phyloP scores from a whole-genome alignment of 1,284 basidiomycete species.

The Boletus calvinii region DNA sequence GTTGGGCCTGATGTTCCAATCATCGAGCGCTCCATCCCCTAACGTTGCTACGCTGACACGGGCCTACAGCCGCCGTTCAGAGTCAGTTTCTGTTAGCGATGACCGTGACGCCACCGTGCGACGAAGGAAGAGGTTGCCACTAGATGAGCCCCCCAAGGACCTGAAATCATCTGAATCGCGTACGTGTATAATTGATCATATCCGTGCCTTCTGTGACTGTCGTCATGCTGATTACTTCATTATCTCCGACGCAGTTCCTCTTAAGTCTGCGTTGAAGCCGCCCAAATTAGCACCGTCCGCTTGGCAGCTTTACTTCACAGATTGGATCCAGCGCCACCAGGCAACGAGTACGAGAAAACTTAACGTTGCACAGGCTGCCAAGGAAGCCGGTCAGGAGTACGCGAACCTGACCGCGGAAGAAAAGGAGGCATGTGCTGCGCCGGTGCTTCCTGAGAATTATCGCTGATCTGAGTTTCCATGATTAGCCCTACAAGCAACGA shows the following conservation, averaged over 20 bases:
- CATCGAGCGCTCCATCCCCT: constrained; percentile 63
- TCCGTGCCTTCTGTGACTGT: constrained; percentile 32
- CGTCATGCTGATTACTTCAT: constrained; percentile 26
- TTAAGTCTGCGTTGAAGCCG: constrained; percentile 74
- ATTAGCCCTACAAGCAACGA: constrained; percentile 77
- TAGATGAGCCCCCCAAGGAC: constrained; percentile 43
- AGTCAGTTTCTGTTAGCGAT: constrained; percentile 58
- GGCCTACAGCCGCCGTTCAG: constrained; percentile 61
- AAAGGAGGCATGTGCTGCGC: constrained; percentile 65
- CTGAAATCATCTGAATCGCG: constrained; percentile 33
- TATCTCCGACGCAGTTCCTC: constrained; percentile 42
- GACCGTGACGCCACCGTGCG: constrained; percentile 72
- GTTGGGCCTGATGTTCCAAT: constrained; percentile 71
- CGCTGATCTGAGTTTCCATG: constrained; percentile 29
- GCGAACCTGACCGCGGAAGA: constrained; percentile 74
- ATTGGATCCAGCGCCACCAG: constrained; percentile 92
- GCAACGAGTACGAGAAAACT: constrained; percentile 76
- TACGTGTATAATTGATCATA: constrained; percentile 31
- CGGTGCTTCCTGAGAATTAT: constrained; percentile 31
- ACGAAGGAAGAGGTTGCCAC: constrained; percentile 54
- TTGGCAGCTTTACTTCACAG: constrained; percentile 97
- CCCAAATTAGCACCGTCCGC: constrained; percentile 93
- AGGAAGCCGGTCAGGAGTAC: constrained; percentile 92
- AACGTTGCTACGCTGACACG: constrained; percentile 48
- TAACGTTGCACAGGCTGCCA: constrained; percentile 94